These are phyloP conservation scores for Chaetomiaceae sp. DNA, from an alignment of 2,329 filamentous ascomycete species.

Conservation along the genomic window DNA sequence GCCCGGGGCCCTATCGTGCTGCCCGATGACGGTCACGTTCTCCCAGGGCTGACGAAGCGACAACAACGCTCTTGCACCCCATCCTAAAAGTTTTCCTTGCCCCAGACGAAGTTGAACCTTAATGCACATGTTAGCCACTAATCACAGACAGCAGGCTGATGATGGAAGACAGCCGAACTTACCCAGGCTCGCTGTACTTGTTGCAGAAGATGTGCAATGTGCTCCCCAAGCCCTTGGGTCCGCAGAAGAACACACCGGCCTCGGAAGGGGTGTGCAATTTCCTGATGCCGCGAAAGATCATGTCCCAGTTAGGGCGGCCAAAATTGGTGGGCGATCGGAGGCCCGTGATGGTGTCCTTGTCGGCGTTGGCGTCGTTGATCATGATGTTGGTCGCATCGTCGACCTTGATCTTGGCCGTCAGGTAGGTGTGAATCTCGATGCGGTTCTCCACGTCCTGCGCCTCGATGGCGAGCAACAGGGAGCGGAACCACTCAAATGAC, in stretches of 20 bases:
- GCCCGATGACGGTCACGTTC: not conserved
- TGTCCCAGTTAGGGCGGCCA: constrained; percentile 82
- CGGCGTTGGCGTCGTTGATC: constrained; percentile 82
- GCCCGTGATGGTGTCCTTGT: constrained; percentile 79
- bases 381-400: constrained; percentile 87
- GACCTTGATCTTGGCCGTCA: constrained; percentile 79
- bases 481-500: constrained; percentile 86
- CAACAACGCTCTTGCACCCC: not conserved
- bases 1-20: not conserved
- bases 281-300: constrained; percentile 77
- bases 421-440: constrained; percentile 85
- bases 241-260: constrained; percentile 79
- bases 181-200: constrained; percentile 78
- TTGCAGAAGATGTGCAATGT: constrained; percentile 77
- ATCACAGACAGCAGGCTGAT: not conserved
- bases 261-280: constrained; percentile 70
- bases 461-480: constrained; percentile 75
- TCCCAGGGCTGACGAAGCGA: too few species aligned
- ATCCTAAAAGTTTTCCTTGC: constrained; percentile 61
- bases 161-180: constrained; percentile 34
- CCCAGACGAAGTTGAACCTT: constrained; percentile 61
- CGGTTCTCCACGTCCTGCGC: constrained; percentile 76
- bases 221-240: constrained; percentile 72
- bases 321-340: constrained; percentile 79
- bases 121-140: constrained; percentile 24